Evolutionary conservation across 192 early-diverging fungal genomes (phyloP).

Genomic region (Coemansia sp.): DNA sequence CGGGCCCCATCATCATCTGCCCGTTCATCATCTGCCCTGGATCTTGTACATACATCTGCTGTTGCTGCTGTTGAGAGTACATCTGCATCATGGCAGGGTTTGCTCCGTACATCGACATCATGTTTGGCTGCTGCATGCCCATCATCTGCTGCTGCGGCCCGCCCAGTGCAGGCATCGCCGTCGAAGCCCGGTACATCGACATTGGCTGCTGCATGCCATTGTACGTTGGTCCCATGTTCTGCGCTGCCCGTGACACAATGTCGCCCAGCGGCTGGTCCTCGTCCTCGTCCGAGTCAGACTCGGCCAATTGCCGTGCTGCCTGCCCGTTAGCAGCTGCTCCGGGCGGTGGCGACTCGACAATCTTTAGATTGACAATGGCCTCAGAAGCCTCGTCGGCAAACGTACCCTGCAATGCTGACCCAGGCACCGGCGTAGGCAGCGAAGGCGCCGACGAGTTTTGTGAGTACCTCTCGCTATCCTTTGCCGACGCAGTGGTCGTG

Average conservation of each 20-base stretch:
- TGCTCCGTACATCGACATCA: slow-evolving; percentile 45
- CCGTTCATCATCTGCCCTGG: slow-evolving; percentile 30
- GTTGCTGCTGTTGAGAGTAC: slow-evolving; percentile 35
- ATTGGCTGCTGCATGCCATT: slow-evolving; percentile 24
- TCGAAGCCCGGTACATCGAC: slow-evolving; percentile 44
- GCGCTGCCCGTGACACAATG: slow-evolving; percentile 28
- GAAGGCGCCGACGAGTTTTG: slow-evolving; percentile 43
- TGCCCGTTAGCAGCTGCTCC: slow-evolving; percentile 4
- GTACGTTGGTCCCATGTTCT: slow-evolving; percentile 17
- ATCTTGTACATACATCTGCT: slow-evolving; percentile 45
- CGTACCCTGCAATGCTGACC: slow-evolving; percentile 21
- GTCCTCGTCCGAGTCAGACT: slow-evolving; percentile 42
- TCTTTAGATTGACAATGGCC: slow-evolving; percentile 47
- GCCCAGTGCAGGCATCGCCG: slow-evolving; percentile 24
- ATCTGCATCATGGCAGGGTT: slow-evolving; percentile 33
- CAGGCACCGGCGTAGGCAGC: slow-evolving; percentile 32
- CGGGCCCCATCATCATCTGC: slow-evolving; percentile 23
- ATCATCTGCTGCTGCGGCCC: slow-evolving; percentile 23
- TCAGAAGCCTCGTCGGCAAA: slow-evolving; percentile 50
- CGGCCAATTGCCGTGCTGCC: slow-evolving; percentile 34
- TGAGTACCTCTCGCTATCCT: slow-evolving; percentile 36
- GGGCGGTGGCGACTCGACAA: slow-evolving; percentile 40
- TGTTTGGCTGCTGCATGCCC: slow-evolving; percentile 25
- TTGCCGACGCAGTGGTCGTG: slow-evolving; percentile 31
- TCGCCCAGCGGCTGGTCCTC: slow-evolving; percentile 45